Evolutionary conservation across 108 stramenopile species (phyloP).

Genomic region (Nannochloropsis gaditana): DNA sequence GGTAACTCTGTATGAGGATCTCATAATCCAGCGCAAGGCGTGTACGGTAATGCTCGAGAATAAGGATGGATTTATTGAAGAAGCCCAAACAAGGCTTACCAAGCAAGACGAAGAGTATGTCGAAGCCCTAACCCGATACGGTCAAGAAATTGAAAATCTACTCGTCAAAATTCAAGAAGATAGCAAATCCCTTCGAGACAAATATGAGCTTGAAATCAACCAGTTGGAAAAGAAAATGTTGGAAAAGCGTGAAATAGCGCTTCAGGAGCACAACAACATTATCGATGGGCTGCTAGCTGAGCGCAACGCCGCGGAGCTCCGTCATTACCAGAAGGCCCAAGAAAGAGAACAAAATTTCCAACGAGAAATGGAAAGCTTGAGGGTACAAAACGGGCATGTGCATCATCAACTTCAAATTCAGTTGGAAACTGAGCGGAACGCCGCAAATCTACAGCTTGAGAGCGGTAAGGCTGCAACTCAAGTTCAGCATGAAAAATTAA

Average conservation of each 20-base stretch:
- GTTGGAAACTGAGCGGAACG: conserved; percentile 16
- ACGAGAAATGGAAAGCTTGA: background rate
- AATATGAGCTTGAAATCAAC: background rate
- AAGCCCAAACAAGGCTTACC: background rate
- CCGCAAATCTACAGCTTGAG: background rate
- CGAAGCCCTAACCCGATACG: conserved; percentile 1
- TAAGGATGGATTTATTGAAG: background rate
- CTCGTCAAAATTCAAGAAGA: background rate
- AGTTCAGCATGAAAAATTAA: background rate
- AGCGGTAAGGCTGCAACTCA: background rate
- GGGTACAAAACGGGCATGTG: background rate
- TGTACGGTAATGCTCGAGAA: background rate
- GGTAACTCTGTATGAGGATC: background rate
- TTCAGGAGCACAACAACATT: background rate
- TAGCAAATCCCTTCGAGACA: background rate
- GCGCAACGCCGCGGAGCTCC: background rate
- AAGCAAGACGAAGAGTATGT: background rate
- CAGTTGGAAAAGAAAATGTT: background rate
- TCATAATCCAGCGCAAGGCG: background rate
- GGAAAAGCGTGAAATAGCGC: background rate
- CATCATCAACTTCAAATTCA: conserved; percentile 13
- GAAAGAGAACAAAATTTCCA: background rate
- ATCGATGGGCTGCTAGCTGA: background rate
- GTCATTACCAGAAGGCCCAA: background rate
- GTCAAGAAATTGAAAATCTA: background rate